phyloP scores from a whole-genome alignment of 805 yeast genomes.

The Candida krabiensis region DNA sequence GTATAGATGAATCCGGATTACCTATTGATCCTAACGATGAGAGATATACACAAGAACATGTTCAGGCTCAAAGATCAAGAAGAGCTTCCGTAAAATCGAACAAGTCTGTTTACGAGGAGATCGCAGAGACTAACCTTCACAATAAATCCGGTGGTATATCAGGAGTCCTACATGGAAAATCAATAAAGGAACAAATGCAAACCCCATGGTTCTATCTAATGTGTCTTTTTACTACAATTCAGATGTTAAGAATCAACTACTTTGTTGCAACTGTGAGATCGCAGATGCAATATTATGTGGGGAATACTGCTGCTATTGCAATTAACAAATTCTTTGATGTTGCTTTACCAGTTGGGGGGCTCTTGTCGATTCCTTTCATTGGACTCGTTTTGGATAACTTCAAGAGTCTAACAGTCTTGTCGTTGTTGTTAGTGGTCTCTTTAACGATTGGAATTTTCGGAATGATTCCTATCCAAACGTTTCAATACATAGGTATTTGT shows the following conservation, averaged over 20 bases:
- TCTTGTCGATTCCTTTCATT: constrained; percentile 82
- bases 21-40: constrained; percentile 49
- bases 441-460: constrained; percentile 72
- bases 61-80: constrained; percentile 20
- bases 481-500: constrained; percentile 68
- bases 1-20: constrained; percentile 68
- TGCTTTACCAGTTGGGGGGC: constrained; percentile 87
- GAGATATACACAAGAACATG: constrained; percentile 23
- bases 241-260: constrained; percentile 89
- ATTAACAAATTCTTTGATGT: constrained; percentile 79
- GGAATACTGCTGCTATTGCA: constrained; percentile 48
- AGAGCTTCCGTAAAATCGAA: constrained; percentile 37
- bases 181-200: constrained; percentile 38
- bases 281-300: constrained; percentile 75
- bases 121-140: constrained; percentile 56
- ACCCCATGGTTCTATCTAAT: constrained; percentile 79
- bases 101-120: constrained; percentile 65
- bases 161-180: constrained; percentile 72
- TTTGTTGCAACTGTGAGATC: constrained; percentile 87
- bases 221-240: constrained; percentile 77
- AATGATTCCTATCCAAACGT: constrained; percentile 43
- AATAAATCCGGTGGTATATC: constrained; percentile 64
- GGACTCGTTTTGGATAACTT: constrained; percentile 77
- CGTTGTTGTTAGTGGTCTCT: constrained; percentile 54
- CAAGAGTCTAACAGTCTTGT: constrained; percentile 57